These are phyloP conservation scores for Lachnellula occidentalis DNA, from an alignment of 2,329 filamentous ascomycete genomes.

Conservation along the genomic window DNA sequence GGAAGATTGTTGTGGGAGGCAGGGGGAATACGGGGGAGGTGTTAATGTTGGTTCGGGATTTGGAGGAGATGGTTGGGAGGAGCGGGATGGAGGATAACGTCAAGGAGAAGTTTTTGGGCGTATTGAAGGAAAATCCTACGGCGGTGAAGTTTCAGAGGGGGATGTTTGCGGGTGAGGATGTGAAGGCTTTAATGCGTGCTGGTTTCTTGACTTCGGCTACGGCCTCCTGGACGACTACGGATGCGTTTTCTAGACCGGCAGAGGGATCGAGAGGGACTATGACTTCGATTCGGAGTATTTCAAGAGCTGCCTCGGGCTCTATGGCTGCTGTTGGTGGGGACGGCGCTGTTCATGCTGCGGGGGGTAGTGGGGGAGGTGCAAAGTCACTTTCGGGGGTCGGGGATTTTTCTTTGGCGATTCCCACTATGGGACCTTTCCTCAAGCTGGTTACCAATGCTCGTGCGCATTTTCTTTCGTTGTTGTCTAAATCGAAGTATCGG, in stretches of 20 bases:
- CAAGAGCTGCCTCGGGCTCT: conserved; percentile 62
- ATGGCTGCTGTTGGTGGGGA: conserved; percentile 63
- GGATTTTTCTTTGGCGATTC: conserved; percentile 54
- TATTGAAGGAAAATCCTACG: conserved; percentile 47
- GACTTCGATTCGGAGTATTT: conserved; percentile 56
- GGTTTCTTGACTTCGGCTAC: conserved; percentile 59
- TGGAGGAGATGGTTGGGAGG: conserved; percentile 43
- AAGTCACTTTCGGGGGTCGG: conserved; percentile 19
- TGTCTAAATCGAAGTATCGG: conserved; percentile 53
- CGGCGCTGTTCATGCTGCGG: conserved; percentile 58
- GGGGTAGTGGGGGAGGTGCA: conserved; percentile 42
- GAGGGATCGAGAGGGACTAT: conserved; percentile 42
- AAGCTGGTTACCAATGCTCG: conserved; percentile 59
- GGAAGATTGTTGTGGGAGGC: conserved; percentile 58
- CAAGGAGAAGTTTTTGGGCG: conserved; percentile 45
- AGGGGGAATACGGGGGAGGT: conserved; percentile 56
- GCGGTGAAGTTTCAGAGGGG: conserved; percentile 37
- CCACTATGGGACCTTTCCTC: conserved; percentile 61
- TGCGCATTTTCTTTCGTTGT: conserved; percentile 53
- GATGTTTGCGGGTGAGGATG: conserved; percentile 40
- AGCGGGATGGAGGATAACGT: conserved; percentile 38
- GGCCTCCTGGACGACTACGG: conserved; percentile 33
- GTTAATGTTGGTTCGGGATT: conserved; percentile 52
- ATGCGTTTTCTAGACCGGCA: conserved; percentile 38
- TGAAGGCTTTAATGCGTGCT: conserved; percentile 54